Base-by-base conservation (phyloP, 306 rosid genomes). In the Malus sieversii region DNA sequence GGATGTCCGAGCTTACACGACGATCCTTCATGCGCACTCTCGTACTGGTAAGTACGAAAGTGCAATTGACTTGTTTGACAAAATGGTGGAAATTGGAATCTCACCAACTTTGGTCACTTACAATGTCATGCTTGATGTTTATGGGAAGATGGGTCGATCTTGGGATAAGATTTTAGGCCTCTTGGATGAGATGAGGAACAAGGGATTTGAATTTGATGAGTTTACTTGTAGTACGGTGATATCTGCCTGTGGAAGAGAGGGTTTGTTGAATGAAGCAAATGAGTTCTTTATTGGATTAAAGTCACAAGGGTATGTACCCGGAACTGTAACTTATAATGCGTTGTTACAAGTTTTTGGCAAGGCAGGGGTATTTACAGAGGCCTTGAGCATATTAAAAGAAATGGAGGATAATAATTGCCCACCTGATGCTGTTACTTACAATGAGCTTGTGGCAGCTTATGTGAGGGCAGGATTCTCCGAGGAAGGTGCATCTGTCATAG, bases 81-180 rank as follows among this genome's bases (percentile, higher is more conserved):
- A 84, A 77, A 85, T 96, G 96, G 82, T 83, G 82, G 93, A 84
- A 63, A 66, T 77, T 63, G 98, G 97, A 55, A 68, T 92, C 61
- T 89, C 92, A 53, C 97, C 98, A 27, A 92, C 89, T 73, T 68
- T 96, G 90, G 98, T 96, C 35, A 92, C 99, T 75, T 96, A 89
- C 84, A 96, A 92, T 78, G 96, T 96, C 66, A 89, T 96, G 93
- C 98, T 96, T 73, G 93, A 89, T 83, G 98, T 96, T 75, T 92
- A 88, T 74, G 99, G 99, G 68, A 96, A 88, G 83, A 96, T 89
- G 99, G 99, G 99, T 72, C 89, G 96, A 23, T 92, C 97, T 38
- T 96, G 99, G 99, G 63, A 70, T 77, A 82, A 76, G 22, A 88
- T 96, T 72, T 82, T 92, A 73, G 89, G 75, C 32, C 87, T 96